These are phyloP conservation scores for Naganishia cerealis DNA, from an alignment of 1,284 basidiomycete species.

Conservation along the genomic window DNA sequence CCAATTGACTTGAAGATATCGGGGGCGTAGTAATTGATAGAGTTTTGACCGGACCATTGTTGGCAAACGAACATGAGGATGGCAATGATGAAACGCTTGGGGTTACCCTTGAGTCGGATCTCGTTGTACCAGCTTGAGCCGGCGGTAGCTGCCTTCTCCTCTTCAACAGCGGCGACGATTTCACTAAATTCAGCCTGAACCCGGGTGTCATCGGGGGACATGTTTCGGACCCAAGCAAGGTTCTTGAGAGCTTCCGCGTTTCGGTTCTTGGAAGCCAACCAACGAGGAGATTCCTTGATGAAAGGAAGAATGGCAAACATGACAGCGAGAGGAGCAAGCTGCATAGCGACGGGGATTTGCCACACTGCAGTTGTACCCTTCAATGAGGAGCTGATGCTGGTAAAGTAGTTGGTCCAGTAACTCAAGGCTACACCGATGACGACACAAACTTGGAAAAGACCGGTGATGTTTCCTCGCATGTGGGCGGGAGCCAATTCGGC, in stretches of 20 bases:
- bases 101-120: conserved; percentile 73
- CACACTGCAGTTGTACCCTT: conserved; percentile 46
- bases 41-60: conserved; percentile 66
- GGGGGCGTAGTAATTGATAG: conserved; percentile 74
- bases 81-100: conserved; percentile 68
- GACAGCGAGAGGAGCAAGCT: conserved; percentile 61
- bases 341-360: conserved; percentile 49
- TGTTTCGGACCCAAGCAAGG: conserved; percentile 64
- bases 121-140: conserved; percentile 47
- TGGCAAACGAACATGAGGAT: conserved; percentile 61
- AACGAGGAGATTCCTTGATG: conserved; percentile 65
- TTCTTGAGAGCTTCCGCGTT: conserved; percentile 59
- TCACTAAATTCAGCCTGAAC: conserved; percentile 61
- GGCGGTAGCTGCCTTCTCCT: conserved; percentile 30
- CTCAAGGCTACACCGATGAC: conserved; percentile 59
- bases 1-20: conserved; percentile 57
- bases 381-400: conserved; percentile 56
- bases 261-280: conserved; percentile 61
- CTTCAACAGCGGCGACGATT: conserved; percentile 36
- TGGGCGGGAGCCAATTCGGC: conserved; percentile 55
- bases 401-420: conserved; percentile 44
- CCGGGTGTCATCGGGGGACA: conserved; percentile 56
- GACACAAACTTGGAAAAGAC: conserved; percentile 67
- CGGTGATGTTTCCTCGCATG: conserved; percentile 59
- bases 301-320: conserved; percentile 56